Percentiles rank a stretch among this genome's conserved stretches.
These are phyloP conservation scores for Mycena haematopus DNA, from an alignment of 768 basidiomycete species.

Conservation along the genomic window DNA sequence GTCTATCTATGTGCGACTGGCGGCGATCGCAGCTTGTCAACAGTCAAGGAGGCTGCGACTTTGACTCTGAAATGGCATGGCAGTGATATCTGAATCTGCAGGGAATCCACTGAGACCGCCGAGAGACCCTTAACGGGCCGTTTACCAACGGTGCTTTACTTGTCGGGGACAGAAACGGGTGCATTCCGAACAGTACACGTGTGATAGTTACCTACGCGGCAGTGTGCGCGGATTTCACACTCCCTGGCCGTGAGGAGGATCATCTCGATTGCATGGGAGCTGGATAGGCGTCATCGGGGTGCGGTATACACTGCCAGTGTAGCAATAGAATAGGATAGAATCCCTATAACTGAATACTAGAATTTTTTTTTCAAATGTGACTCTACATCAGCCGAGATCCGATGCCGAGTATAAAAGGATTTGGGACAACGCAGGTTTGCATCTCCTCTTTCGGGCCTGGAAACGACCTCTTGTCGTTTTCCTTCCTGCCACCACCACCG, in stretches of 20 bases:
- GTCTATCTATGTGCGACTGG: too few species aligned
- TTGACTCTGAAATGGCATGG: constrained; percentile 6
- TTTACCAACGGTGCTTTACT: neutral
- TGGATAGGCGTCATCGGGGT: neutral
- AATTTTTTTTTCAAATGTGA: neutral
- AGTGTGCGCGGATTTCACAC: neutral
- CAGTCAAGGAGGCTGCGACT: neutral
- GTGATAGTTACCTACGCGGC: neutral
- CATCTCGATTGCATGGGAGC: neutral
- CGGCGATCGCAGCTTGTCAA: too few species aligned
- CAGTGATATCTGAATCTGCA: neutral
- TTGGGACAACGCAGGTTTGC: constrained; percentile 12
- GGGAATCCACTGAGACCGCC: too few species aligned
- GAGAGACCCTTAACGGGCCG: neutral
- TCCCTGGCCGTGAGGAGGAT: neutral
- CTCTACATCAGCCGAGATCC: neutral
- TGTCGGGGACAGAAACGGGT: neutral
- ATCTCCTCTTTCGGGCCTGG: constrained; percentile 43
- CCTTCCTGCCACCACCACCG: constrained; percentile 42
- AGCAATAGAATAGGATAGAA: too few species aligned
- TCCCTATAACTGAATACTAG: too few species aligned
- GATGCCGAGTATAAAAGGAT: too few species aligned
- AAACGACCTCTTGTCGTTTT: constrained; percentile 53
- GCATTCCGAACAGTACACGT: neutral
- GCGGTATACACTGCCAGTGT: too few species aligned